A percentile compares a stretch with the other conserved stretches of the same genome.
phyloP scores from a whole-genome alignment of 1,284 basidiomycete species.

The Ceratobasidium sp. region DNA sequence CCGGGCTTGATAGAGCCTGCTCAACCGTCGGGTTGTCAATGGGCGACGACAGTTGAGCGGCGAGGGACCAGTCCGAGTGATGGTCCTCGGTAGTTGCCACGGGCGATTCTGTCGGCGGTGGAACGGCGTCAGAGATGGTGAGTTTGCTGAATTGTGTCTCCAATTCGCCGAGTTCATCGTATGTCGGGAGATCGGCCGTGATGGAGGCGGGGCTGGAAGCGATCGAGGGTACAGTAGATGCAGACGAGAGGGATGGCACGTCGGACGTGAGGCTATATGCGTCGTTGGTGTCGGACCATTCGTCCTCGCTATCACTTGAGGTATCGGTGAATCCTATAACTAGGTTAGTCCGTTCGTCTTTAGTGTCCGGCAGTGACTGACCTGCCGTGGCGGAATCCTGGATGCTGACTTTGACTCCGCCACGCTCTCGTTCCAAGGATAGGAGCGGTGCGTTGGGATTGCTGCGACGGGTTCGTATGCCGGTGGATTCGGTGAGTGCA shows the following conservation, averaged over 20 bases:
- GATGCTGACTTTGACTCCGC: constrained; percentile 12
- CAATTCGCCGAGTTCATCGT: background rate
- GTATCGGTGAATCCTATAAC: constrained; percentile 6
- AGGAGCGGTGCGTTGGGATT: constrained; percentile 4
- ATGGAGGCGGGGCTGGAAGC: background rate
- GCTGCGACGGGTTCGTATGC: background rate
- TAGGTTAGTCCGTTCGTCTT: constrained; percentile 1
- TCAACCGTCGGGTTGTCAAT: constrained; percentile 18
- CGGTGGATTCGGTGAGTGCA: constrained; percentile 4
- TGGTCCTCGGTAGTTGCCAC: constrained; percentile 13
- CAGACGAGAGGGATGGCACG: background rate
- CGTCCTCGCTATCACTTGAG: background rate
- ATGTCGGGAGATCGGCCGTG: background rate
- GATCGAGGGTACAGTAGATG: background rate
- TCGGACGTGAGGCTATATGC: constrained; percentile 15
- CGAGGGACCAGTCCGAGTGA: background rate
- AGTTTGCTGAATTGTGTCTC: background rate
- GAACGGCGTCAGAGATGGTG: constrained; percentile 5
- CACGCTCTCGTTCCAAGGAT: background rate
- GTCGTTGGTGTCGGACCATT: background rate
- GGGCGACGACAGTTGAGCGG: background rate
- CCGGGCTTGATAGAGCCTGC: constrained; percentile 11
- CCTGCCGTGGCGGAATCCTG: background rate
- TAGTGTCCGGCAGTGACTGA: background rate
- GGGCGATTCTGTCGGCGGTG: background rate